Percentiles rank a stretch among this genome's conserved stretches.
phyloP scores from a whole-genome alignment of 371 early-diverging fungal genomes.

The Blakeslea trispora region DNA sequence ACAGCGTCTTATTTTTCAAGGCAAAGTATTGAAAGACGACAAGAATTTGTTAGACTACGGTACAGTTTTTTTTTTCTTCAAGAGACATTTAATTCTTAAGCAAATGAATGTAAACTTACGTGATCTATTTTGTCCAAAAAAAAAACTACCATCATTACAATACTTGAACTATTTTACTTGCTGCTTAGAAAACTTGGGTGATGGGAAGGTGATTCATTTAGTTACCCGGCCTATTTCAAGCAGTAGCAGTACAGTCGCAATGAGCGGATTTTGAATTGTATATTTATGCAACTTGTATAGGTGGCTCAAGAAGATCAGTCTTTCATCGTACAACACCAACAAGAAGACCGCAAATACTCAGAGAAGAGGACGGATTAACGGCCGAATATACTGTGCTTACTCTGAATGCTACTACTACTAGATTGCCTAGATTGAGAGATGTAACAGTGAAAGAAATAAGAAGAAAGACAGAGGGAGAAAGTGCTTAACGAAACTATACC shows the following conservation, averaged over 20 bases:
- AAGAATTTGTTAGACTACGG: constrained; percentile 56
- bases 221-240: constrained; percentile 52
- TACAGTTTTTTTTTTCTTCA: constrained; percentile 14
- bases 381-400: constrained; percentile 47
- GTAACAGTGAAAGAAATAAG: too few species aligned
- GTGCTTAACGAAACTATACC: too few species aligned
- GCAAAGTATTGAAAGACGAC: constrained; percentile 57
- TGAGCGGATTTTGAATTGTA: not conserved
- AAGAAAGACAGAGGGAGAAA: too few species aligned
- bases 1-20: constrained; percentile 63
- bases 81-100: not conserved
- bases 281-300: not conserved
- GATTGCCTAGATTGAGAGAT: constrained; percentile 8
- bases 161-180: too few species aligned
- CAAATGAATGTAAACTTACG: too few species aligned
- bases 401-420: constrained; percentile 30
- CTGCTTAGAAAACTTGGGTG: constrained; percentile 46
- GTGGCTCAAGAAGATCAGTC: constrained; percentile 11
- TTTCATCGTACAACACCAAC: too few species aligned
- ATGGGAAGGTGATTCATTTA: constrained; percentile 61
- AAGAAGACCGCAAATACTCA: not conserved
- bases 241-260: constrained; percentile 39
- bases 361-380: not conserved
- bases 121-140: too few species aligned
- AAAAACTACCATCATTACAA: too few species aligned